A percentile compares a stretch with the other conserved stretches of the same genome.
Evolutionary conservation across 352 stramenopile species (phyloP).

Genomic region (Peronospora destructor): DNA sequence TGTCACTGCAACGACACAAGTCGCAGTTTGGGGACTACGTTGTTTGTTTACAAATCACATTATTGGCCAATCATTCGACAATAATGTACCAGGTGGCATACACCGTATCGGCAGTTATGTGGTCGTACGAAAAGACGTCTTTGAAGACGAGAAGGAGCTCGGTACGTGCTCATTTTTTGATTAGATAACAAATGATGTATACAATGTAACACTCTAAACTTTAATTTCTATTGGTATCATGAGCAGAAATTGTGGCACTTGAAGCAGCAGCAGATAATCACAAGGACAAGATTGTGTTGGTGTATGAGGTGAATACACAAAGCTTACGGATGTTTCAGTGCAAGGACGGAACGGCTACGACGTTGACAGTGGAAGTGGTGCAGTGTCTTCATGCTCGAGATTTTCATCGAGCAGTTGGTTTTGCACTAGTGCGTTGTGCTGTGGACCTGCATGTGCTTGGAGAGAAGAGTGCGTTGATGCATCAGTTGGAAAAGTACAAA

Average conservation of each 20-base stretch:
- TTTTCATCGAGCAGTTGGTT: constrained; percentile 32
- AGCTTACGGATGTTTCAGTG: constrained; percentile 16
- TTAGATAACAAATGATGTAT: not conserved
- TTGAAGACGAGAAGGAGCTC: constrained; percentile 10
- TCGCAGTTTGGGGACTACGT: constrained; percentile 30
- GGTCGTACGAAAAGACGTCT: constrained; percentile 12
- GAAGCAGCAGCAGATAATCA: not conserved
- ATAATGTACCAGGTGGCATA: constrained; percentile 26
- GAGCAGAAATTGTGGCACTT: constrained; percentile 11
- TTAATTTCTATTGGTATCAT: constrained; percentile 2
- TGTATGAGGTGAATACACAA: constrained; percentile 17
- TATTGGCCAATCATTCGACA: constrained; percentile 13
- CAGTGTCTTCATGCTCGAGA: constrained; percentile 44
- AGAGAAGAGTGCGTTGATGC: constrained; percentile 10
- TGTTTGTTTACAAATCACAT: constrained; percentile 5
- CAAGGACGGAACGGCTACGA: constrained; percentile 4
- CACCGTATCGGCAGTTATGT: constrained; percentile 20
- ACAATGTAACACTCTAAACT: not conserved
- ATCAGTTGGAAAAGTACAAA: constrained; percentile 29
- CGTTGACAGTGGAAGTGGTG: constrained; percentile 28
- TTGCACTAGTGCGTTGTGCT: constrained; percentile 34
- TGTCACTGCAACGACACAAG: constrained; percentile 1
- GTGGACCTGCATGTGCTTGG: constrained; percentile 28
- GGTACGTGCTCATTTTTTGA: constrained; percentile 7
- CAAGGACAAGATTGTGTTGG: constrained; percentile 14